Percentiles rank a stretch among this genome's conserved stretches.
Conservation (phyloP, 2,329 filamentous ascomycete species). For the Stemphylium beticola region DNA sequence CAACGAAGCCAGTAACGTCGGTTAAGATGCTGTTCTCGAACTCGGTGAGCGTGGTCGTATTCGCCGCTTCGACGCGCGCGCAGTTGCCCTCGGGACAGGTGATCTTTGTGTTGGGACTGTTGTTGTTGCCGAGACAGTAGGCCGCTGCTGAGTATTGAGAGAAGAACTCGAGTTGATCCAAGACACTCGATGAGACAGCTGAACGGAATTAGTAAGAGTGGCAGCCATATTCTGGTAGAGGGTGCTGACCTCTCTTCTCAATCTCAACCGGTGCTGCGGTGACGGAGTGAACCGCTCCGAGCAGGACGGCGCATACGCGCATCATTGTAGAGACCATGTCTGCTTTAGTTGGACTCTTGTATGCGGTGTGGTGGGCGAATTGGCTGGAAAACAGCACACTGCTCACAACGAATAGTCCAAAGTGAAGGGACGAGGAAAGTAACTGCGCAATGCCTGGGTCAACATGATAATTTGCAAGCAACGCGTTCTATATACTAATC, state of each 20-base stretch:
- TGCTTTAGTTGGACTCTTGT: neutral
- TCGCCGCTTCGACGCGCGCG: slow-evolving; percentile 54
- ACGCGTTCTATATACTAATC: slow-evolving; percentile 4
- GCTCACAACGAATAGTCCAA: neutral
- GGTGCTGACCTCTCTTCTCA: slow-evolving; percentile 35
- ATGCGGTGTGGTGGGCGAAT: neutral
- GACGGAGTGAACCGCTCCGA: slow-evolving; percentile 28
- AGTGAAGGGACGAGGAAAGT: neutral
- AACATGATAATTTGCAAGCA: neutral
- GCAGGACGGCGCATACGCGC: slow-evolving; percentile 24
- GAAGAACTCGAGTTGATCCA: slow-evolving; percentile 55
- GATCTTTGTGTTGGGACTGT: slow-evolving; percentile 52
- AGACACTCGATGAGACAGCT: slow-evolving; percentile 50
- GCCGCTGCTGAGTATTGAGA: slow-evolving; percentile 61
- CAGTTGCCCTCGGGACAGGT: slow-evolving; percentile 57
- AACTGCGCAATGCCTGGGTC: neutral
- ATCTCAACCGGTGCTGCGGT: slow-evolving; percentile 37
- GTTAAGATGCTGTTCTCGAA: slow-evolving; percentile 54
- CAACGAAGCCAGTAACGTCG: slow-evolving; percentile 57
- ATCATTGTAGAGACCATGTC: slow-evolving; percentile 22
- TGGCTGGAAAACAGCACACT: neutral
- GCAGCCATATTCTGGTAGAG: neutral
- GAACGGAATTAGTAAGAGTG: neutral
- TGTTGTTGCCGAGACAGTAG: slow-evolving; percentile 59
- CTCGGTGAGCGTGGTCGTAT: slow-evolving; percentile 55